phyloP scores from a whole-genome alignment of 2,329 filamentous ascomycete species.

The Colletotrichum viniferum region DNA sequence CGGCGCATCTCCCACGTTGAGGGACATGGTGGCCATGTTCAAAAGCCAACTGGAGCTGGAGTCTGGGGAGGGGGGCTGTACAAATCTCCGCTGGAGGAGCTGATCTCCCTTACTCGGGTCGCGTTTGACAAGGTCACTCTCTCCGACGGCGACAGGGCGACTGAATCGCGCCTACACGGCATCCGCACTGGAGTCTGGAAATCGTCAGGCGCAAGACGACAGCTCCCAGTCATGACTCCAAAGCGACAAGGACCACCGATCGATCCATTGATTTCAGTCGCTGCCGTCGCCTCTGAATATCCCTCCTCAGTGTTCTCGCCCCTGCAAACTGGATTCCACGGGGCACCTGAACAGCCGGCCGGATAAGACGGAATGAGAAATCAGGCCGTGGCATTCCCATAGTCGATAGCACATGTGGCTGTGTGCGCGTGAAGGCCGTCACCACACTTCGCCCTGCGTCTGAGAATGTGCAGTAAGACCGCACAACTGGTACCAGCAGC shows the following conservation, averaged over 20 bases:
- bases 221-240: neutral
- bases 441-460: neutral
- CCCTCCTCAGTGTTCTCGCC: neutral
- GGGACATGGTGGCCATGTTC: neutral
- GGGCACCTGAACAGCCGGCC: neutral
- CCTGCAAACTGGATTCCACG: neutral
- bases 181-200: neutral
- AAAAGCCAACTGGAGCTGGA: neutral
- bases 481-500: neutral
- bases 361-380: neutral
- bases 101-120: neutral
- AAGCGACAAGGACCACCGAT: neutral
- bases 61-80: neutral
- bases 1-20: neutral
- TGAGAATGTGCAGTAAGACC: neutral
- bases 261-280: neutral
- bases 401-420: neutral
- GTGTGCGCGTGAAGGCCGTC: neutral
- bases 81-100: neutral
- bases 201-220: neutral
- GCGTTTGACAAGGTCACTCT: neutral
- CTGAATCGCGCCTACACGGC: neutral
- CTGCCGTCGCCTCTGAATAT: neutral
- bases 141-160: neutral
- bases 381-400: neutral